These are phyloP conservation scores for Colletotrichum scovillei DNA, from an alignment of 2,329 filamentous ascomycete genomes.

Conservation along the genomic window DNA sequence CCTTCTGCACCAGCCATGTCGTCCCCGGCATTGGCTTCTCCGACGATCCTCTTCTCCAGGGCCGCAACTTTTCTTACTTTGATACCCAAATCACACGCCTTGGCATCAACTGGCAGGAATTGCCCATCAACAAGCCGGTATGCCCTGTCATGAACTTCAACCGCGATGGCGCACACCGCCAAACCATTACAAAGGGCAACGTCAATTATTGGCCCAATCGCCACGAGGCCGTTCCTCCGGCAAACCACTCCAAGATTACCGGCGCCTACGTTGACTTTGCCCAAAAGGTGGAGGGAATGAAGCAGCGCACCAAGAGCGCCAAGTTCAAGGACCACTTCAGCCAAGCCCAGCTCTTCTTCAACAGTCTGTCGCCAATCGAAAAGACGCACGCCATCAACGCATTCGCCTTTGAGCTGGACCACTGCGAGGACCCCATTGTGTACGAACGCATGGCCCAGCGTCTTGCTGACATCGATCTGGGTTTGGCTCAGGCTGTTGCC, in stretches of 20 bases:
- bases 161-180: constrained; percentile 78
- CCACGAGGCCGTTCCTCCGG: constrained; percentile 71
- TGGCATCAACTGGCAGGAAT: constrained; percentile 80
- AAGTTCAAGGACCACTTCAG: constrained; percentile 84
- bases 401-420: constrained; percentile 79
- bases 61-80: constrained; percentile 76
- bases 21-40: constrained; percentile 83
- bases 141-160: constrained; percentile 82
- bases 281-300: constrained; percentile 74
- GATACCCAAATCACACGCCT: constrained; percentile 78
- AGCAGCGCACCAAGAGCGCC: constrained; percentile 73
- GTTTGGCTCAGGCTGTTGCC: constrained; percentile 75
- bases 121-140: constrained; percentile 81
- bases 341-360: constrained; percentile 87
- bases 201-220: constrained; percentile 87
- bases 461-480: constrained; percentile 78
- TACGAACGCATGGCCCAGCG: constrained; percentile 77
- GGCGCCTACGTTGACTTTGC: constrained; percentile 78
- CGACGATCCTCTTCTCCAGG: constrained; percentile 79
- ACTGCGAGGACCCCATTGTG: constrained; percentile 83
- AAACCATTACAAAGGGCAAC: constrained; percentile 78
- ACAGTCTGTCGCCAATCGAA: constrained; percentile 76
- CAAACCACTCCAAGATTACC: constrained; percentile 60
- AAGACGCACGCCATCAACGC: constrained; percentile 71
- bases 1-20: constrained; percentile 84